phyloP scores from a whole-genome alignment of 2,329 filamentous ascomycete species.

The Gnomoniopsis sp. region DNA sequence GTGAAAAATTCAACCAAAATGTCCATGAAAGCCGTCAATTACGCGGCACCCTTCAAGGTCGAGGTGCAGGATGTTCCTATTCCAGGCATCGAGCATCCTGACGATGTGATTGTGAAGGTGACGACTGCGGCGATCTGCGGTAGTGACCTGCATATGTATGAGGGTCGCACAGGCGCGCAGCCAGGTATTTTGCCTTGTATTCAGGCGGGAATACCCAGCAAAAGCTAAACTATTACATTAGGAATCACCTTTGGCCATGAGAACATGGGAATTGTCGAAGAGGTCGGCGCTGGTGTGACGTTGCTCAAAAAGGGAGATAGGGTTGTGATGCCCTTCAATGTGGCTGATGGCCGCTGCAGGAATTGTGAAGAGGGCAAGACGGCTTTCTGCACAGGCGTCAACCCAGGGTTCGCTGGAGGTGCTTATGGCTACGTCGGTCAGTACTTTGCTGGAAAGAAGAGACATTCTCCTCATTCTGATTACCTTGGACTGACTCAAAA shows the following conservation, averaged over 20 bases:
- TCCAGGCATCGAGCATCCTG: slow-evolving; percentile 10
- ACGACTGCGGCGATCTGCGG: slow-evolving; percentile 34
- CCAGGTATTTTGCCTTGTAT: background rate
- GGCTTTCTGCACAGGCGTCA: slow-evolving; percentile 60
- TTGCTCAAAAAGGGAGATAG: slow-evolving; percentile 60
- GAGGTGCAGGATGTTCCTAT: slow-evolving; percentile 9
- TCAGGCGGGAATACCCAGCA: background rate
- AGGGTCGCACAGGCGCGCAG: slow-evolving; percentile 22
- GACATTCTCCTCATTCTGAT: background rate
- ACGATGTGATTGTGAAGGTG: slow-evolving; percentile 34
- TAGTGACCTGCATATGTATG: slow-evolving; percentile 32
- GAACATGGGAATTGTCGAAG: slow-evolving; percentile 56
- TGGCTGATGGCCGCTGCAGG: slow-evolving; percentile 59
- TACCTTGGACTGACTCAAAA: slow-evolving; percentile 30
- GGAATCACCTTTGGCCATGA: slow-evolving; percentile 42
- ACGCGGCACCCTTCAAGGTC: slow-evolving; percentile 10
- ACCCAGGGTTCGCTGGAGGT: slow-evolving; percentile 34
- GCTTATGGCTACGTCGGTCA: slow-evolving; percentile 26
- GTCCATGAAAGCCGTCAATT: slow-evolving; percentile 10
- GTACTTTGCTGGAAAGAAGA: background rate
- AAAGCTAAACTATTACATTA: background rate
- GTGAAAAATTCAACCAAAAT: background rate
- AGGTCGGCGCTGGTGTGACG: slow-evolving; percentile 56
- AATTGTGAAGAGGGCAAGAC: slow-evolving; percentile 64
- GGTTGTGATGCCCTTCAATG: slow-evolving; percentile 64